phyloP scores from a whole-genome alignment of 805 yeast genomes.

The Kluyveromyces siamensis region DNA sequence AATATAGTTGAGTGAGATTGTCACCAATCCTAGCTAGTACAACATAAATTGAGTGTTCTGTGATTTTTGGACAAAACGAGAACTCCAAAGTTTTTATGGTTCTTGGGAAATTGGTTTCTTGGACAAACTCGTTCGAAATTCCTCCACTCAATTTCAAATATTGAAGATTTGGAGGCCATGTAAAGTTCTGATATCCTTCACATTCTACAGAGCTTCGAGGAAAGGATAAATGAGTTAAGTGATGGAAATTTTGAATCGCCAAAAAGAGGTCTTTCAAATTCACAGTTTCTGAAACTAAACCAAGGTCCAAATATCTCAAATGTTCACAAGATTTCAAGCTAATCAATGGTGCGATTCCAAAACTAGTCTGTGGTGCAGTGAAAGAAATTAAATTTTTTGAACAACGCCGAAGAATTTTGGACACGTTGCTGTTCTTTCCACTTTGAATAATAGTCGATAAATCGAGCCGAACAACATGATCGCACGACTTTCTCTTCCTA shows the following conservation, averaged over 20 bases:
- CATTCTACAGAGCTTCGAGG: slow-evolving; percentile 83
- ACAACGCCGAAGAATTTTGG: slow-evolving; percentile 73
- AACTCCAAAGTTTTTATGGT: slow-evolving; percentile 66
- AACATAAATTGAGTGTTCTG: slow-evolving; percentile 53
- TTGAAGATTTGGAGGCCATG: slow-evolving; percentile 76
- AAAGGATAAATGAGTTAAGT: slow-evolving; percentile 68
- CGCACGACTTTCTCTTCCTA: slow-evolving; percentile 42
- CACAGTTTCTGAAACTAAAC: slow-evolving; percentile 85
- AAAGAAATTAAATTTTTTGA: slow-evolving; percentile 55
- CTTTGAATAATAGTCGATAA: slow-evolving; percentile 75
- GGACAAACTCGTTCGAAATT: slow-evolving; percentile 69
- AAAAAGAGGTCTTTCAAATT: slow-evolving; percentile 71
- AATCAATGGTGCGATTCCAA: slow-evolving; percentile 85
- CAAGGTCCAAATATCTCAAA: slow-evolving; percentile 60
- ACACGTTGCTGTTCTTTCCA: slow-evolving; percentile 86
- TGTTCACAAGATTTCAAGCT: slow-evolving; percentile 63
- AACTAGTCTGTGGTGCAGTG: slow-evolving; percentile 90
- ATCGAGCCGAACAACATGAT: slow-evolving; percentile 57
- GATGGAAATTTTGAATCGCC: slow-evolving; percentile 54
- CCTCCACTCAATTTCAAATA: slow-evolving; percentile 82
- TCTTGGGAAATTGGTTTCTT: slow-evolving; percentile 59
- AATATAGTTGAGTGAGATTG: slow-evolving; percentile 50
- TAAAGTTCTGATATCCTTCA: slow-evolving; percentile 33
- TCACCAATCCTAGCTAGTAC: slow-evolving; percentile 59
- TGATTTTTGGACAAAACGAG: slow-evolving; percentile 79